Conservation (phyloP, 129 eudicot genomes). For the Tagetes erecta region DNA sequence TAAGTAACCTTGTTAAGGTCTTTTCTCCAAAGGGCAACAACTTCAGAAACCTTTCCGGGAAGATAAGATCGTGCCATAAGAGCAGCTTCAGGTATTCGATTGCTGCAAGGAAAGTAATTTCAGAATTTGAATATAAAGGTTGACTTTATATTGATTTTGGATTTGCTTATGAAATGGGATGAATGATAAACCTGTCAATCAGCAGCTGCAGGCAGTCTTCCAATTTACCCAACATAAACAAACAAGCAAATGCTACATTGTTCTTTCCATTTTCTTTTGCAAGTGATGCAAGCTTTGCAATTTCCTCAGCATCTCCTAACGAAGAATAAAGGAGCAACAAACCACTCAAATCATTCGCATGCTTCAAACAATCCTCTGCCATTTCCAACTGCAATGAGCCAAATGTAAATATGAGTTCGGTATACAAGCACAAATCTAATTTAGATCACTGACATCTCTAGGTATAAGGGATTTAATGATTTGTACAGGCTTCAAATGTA, state of each 20-base stretch:
- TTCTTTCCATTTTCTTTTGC: constrained; percentile 93
- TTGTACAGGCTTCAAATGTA: background rate
- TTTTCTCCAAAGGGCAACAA: constrained; percentile 92
- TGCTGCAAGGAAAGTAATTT: constrained; percentile 48
- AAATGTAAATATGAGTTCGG: background rate
- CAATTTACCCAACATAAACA: constrained; percentile 89
- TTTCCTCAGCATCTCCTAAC: constrained; percentile 87
- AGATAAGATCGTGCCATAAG: constrained; percentile 96
- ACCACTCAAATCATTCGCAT: constrained; percentile 94
- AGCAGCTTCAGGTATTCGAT: constrained; percentile 99
- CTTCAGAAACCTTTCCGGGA: constrained; percentile 95
- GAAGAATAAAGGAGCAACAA: constrained; percentile 91
- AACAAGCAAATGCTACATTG: constrained; percentile 94
- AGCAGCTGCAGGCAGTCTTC: constrained; percentile 94
- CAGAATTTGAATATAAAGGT: constrained; percentile 17
- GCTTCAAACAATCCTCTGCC: constrained; percentile 93
- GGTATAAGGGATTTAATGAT: background rate
- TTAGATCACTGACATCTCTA: background rate
- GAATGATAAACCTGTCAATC: constrained; percentile 69
- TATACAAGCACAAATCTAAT: background rate
- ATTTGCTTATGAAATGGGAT: background rate
- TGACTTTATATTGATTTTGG: constrained; percentile 11
- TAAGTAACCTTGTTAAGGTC: constrained; percentile 78
- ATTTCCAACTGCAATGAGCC: constrained; percentile 68
- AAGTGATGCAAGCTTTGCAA: constrained; percentile 70